Base-by-base conservation (phyloP, 805 yeast species). In the Saturnispora hagleri region DNA sequence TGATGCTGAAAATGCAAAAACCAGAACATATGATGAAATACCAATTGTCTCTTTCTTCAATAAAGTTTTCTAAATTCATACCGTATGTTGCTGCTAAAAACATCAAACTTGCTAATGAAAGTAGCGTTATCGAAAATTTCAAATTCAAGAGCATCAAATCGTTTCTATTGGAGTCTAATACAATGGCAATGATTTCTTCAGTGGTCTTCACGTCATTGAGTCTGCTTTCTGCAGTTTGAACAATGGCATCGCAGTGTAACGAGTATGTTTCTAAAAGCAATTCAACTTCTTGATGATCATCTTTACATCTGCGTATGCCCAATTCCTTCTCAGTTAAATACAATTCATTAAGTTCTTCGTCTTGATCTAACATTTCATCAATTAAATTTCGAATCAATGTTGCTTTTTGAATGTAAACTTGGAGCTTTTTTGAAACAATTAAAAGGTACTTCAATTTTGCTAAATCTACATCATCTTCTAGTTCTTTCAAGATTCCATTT, bases 111-210 rank as follows among this genome's bases (percentile, higher is more conserved):
- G 95, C 95, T 61, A 90, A 71, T 3, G 96, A 84, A 35, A 93
- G 70, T 52, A 95, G 74, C 0, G 95, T 93, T 26, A 89, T 81
- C 48, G 93, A 83, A 64, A 89, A 88, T 59, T 85, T 76, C 52
- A 93, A 72, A 3, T 96, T 95, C 40, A 93, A 71, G 28, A 89
- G 66, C 97, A 93, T 89, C 54, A 93, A 73, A 58, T 91, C 89
- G 67, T 93, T 93, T 67, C 99, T 78, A 66, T 93, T 91, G 1
- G 97, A 85, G 64, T 93, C 99, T 53, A 93, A 70, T 24, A 93
- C 85, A 57, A 93, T 90, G 61, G 89, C 89, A 54, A 90, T 89
- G 60, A 93, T 89, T 65, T 93, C 99, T 65, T 93, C 98, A 0
- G 97, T 90, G 20, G 96, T 87, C 56, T 80, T 80, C 51, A 93